Conservation (phyloP, 805 yeast species). For the Komagataella ulmi region DNA sequence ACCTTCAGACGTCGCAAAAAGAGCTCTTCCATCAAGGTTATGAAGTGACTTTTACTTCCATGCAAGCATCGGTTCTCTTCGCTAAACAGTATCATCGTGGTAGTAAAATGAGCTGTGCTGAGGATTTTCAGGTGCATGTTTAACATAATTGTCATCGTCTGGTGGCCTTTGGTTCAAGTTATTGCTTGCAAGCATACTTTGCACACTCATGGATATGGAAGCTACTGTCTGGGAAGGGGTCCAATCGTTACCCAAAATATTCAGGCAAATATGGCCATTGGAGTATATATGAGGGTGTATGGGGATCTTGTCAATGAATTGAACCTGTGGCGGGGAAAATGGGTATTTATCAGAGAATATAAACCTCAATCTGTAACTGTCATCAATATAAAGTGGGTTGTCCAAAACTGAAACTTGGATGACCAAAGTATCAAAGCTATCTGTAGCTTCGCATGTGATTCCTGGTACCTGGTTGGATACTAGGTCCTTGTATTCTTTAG, state of each 20-base stretch:
- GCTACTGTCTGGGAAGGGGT: constrained; percentile 46
- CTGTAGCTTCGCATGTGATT: neutral
- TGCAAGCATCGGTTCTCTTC: neutral
- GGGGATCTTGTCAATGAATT: constrained; percentile 40
- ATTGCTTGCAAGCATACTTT: constrained; percentile 49
- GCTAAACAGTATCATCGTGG: constrained; percentile 40
- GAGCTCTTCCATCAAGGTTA: neutral
- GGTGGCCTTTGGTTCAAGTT: constrained; percentile 34
- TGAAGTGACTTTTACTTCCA: neutral
- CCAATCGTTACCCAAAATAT: constrained; percentile 55
- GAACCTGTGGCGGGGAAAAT: constrained; percentile 42
- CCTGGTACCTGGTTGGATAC: neutral
- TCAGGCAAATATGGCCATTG: constrained; percentile 69
- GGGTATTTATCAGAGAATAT: constrained; percentile 36
- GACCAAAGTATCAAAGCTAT: constrained; percentile 10
- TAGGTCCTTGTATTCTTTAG: neutral
- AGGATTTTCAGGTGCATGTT: constrained; percentile 46
- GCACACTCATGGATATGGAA: constrained; percentile 40
- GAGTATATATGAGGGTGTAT: constrained; percentile 65
- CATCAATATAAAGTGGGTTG: constrained; percentile 21
- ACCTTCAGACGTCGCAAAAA: neutral
- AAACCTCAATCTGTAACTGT: constrained; percentile 28
- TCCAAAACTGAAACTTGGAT: constrained; percentile 23
- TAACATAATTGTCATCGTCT: constrained; percentile 37
- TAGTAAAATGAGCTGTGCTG: constrained; percentile 32